Evolutionary conservation across 1,284 basidiomycete species (phyloP).

Genomic region (Phellinidium pouzarii): DNA sequence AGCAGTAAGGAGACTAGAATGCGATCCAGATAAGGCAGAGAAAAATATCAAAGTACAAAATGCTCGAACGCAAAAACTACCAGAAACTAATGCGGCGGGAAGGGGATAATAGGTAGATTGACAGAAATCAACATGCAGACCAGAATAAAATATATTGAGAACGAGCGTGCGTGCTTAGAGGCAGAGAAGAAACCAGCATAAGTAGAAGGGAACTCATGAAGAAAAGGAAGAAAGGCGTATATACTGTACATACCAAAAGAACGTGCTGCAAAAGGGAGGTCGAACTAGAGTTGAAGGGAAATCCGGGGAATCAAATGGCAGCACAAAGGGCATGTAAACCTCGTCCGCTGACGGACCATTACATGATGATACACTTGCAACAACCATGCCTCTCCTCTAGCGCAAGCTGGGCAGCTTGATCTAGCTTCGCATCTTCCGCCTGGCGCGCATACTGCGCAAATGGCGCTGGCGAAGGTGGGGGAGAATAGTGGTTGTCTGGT

Average conservation of each 20-base stretch:
- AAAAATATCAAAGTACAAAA: slow-evolving; percentile 6
- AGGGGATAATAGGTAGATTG: background rate
- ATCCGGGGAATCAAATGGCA: background rate
- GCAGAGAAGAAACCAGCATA: background rate
- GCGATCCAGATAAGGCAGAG: background rate
- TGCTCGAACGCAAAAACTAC: background rate
- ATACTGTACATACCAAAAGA: slow-evolving; percentile 13
- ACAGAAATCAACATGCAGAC: slow-evolving; percentile 6
- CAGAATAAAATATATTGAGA: background rate
- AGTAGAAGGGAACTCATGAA: background rate
- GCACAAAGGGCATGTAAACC: background rate
- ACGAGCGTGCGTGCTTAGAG: background rate
- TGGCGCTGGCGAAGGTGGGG: slow-evolving; percentile 47
- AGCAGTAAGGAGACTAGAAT: background rate
- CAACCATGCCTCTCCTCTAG: slow-evolving; percentile 13
- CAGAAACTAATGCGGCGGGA: background rate
- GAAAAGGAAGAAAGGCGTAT: background rate
- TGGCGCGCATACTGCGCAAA: slow-evolving; percentile 45
- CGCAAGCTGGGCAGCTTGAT: background rate
- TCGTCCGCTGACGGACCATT: slow-evolving; percentile 1
- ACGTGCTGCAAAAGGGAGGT: background rate
- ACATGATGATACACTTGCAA: slow-evolving; percentile 19
- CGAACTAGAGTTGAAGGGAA: background rate
- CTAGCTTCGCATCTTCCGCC: background rate
- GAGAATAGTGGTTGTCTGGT: slow-evolving; percentile 22